A percentile compares a stretch with the other conserved stretches of the same genome.
Conservation (phyloP, 176 grass and related monocot species). For the Phragmites australis region DNA sequence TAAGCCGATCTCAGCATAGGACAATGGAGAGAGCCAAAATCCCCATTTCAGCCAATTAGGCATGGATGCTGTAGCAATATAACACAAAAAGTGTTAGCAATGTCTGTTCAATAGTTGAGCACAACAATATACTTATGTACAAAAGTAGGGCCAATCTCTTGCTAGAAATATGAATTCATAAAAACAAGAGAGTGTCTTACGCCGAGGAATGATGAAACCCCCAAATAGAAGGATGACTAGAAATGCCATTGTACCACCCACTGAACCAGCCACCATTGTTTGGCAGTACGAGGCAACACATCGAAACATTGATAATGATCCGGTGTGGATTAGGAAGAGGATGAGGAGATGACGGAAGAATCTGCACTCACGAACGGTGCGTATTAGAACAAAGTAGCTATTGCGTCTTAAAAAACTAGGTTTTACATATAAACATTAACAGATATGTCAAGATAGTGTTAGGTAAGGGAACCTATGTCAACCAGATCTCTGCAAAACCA, state of each 20-base stretch:
- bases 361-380: slow-evolving; percentile 21
- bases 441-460: neutral
- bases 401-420: too few relatives aligned
- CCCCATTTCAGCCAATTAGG: slow-evolving; percentile 89
- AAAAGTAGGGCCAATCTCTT: neutral
- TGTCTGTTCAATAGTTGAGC: neutral
- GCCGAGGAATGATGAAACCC: slow-evolving; percentile 67
- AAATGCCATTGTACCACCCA: slow-evolving; percentile 33
- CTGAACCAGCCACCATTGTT: slow-evolving; percentile 45
- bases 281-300: slow-evolving; percentile 60
- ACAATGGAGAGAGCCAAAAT: slow-evolving; percentile 85
- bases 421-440: neutral
- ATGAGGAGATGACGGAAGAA: slow-evolving; percentile 66
- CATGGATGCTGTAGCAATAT: slow-evolving; percentile 52
- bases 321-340: slow-evolving; percentile 55
- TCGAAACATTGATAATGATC: slow-evolving; percentile 62
- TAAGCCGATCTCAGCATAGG: slow-evolving; percentile 77
- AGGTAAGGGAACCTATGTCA: neutral
- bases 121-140: neutral
- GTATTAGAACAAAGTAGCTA: slow-evolving; percentile 5
- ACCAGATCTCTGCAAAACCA: neutral
- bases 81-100: neutral
- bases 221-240: slow-evolving; percentile 56
- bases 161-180: slow-evolving; percentile 8
- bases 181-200: slow-evolving; percentile 49